A percentile compares a stretch with the other conserved stretches of the same genome.
Conservation (phyloP, 2,329 filamentous ascomycete genomes). For the Colletotrichum scovillei region DNA sequence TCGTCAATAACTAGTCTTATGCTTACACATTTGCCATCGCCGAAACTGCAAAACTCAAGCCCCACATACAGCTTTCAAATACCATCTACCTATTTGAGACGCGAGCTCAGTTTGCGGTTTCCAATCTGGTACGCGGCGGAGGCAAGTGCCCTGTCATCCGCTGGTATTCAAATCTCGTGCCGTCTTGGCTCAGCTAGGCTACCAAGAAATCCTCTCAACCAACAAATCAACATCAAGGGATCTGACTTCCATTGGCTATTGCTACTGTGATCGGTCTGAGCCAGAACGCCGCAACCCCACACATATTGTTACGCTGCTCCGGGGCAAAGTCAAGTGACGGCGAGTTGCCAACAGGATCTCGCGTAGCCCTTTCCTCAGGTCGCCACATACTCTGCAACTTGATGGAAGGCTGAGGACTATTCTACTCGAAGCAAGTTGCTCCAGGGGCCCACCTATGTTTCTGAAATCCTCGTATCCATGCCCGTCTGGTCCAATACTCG, state of each 20-base stretch:
- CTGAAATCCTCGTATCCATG: background rate
- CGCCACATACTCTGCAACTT: background rate
- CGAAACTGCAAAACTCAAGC: too few species aligned
- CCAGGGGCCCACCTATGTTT: background rate
- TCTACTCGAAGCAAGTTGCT: background rate
- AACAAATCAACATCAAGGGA: slow-evolving; percentile 4
- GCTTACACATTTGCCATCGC: background rate
- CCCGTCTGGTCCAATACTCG: background rate
- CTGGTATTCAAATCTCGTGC: background rate
- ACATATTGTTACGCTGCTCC: background rate
- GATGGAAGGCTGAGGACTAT: background rate
- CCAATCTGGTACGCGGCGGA: background rate
- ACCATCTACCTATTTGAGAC: background rate
- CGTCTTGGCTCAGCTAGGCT: slow-evolving; percentile 15
- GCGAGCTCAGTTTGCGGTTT: background rate
- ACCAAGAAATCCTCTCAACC: slow-evolving; percentile 12
- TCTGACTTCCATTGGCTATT: background rate
- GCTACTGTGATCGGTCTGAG: background rate
- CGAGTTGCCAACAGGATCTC: background rate
- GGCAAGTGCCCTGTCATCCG: background rate
- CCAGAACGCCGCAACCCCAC: background rate
- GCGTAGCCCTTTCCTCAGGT: background rate
- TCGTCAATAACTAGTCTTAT: background rate
- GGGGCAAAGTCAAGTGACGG: slow-evolving; percentile 23
- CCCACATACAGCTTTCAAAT: background rate